Evolutionary conservation across 192 early-diverging fungal genomes (phyloP).

Genomic region (Linnemannia hyalina): DNA sequence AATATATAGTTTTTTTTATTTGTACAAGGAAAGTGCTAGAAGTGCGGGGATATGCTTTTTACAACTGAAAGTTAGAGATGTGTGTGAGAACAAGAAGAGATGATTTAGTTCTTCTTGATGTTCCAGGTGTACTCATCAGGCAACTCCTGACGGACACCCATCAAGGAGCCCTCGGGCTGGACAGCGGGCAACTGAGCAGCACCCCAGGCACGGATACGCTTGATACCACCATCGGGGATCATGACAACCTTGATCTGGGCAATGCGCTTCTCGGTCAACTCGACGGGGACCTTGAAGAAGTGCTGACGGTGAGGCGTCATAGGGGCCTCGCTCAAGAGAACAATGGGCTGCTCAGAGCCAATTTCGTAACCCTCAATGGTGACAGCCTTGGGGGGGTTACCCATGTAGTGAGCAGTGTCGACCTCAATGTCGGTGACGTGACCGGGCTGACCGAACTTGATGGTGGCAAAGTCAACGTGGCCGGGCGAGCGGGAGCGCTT

Average conservation of each 20-base stretch:
- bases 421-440: slow-evolving; percentile 80
- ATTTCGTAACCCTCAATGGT: slow-evolving; percentile 74
- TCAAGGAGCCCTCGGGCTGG: slow-evolving; percentile 41
- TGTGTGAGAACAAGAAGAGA: neutral
- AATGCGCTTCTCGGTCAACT: slow-evolving; percentile 62
- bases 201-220: slow-evolving; percentile 89
- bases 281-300: slow-evolving; percentile 69
- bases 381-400: slow-evolving; percentile 89
- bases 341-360: slow-evolving; percentile 36
- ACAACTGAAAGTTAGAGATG: neutral
- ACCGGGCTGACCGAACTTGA: slow-evolving; percentile 82
- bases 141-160: slow-evolving; percentile 55
- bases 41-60: slow-evolving; percentile 12
- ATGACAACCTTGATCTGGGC: slow-evolving; percentile 63
- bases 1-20: slow-evolving; percentile 5
- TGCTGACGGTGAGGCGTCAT: slow-evolving; percentile 83
- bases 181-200: slow-evolving; percentile 58
- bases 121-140: slow-evolving; percentile 59
- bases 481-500: slow-evolving; percentile 82
- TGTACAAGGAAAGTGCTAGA: slow-evolving; percentile 6
- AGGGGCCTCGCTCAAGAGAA: slow-evolving; percentile 41
- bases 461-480: slow-evolving; percentile 82
- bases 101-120: slow-evolving; percentile 42
- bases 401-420: slow-evolving; percentile 92
- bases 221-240: slow-evolving; percentile 91